phyloP scores from a whole-genome alignment of 2,329 filamentous ascomycete genomes.

The Thelonectria olida region DNA sequence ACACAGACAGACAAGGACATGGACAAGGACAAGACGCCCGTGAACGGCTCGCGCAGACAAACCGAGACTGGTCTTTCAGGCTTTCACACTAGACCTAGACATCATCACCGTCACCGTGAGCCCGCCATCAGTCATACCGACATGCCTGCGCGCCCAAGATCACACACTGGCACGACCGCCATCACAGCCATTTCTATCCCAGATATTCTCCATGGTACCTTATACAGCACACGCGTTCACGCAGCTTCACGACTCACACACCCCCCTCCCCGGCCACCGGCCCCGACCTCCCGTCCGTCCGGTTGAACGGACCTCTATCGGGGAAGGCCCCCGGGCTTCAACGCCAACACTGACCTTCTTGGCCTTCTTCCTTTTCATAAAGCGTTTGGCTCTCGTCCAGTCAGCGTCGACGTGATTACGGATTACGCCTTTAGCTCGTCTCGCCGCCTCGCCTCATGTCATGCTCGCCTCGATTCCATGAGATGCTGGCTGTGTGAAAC shows the following conservation, averaged over 20 bases:
- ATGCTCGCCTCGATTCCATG: neutral
- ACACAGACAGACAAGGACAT: constrained; percentile 5
- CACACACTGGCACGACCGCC: constrained; percentile 3
- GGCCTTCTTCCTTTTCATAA: neutral
- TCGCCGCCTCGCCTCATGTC: constrained; percentile 6
- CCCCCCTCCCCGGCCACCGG: constrained; percentile 30
- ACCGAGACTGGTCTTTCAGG: neutral
- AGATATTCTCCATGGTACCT: neutral
- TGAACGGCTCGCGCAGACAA: neutral
- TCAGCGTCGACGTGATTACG: neutral
- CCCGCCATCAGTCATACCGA: neutral
- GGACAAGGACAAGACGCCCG: constrained; percentile 2
- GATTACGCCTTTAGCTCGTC: constrained; percentile 12
- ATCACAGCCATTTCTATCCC: constrained; percentile 12
- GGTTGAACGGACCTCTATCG: constrained; percentile 32
- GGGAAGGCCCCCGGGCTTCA: constrained; percentile 30
- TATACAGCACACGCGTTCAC: neutral
- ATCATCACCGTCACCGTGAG: constrained; percentile 18
- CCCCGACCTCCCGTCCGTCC: constrained; percentile 30
- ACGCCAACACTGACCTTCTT: neutral
- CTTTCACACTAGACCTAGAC: constrained; percentile 4
- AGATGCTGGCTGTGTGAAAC: constrained; percentile 18
- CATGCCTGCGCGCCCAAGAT: neutral
- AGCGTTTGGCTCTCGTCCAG: too few species aligned
- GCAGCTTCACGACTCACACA: too few species aligned